Evolutionary conservation across 2,329 filamentous ascomycete genomes (phyloP), one percentile per base, ranked within the genome.

Genomic region (Aureobasidium sp.): DNA sequence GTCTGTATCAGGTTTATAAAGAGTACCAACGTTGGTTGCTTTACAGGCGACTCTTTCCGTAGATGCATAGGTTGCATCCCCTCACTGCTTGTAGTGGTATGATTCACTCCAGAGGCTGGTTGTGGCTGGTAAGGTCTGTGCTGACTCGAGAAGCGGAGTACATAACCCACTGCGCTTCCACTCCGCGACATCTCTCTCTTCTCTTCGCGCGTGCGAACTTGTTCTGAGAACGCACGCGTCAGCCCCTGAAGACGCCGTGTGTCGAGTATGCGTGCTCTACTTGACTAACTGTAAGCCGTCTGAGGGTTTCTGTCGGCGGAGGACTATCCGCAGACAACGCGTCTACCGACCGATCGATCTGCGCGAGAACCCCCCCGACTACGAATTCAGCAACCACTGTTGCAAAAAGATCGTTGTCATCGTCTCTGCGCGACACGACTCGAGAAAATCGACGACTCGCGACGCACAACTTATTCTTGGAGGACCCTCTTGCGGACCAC

Each of bases 61-160:
- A 21, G 21, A 21, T 21, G 21, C 21, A 21, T 21, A 21, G 21
- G 21, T 21, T 21, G 21, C 21, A 21, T 21, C 21, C 21, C 21
- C 21, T 21, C 21, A 21, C 21, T 21, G 21, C 21, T 21, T 21
- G 21, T 21, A 21, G 21, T 21, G 21, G 21, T 21, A 21, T 21
- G 21, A 21, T 21, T 21, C 21, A 42, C 34, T 15, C 21, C 25
- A 29, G 27, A 34, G 37, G 36, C 27, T 30, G 52, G 52, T 21
- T 21, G 21, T 34, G 53, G 53, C 53, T 55, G 53, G 53, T 27
- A 44, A 44, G 53, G 53, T 55, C 39, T 37, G 53, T 55, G 39
- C 29, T 32, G 13, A 25, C 49, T 54, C 27, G 16, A 53, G 11
- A 27, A 27, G 39, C n/a, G 4, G 25, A 45, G 27, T 55, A 55